phyloP scores from a whole-genome alignment of 2,329 filamentous ascomycete genomes.

The Calonectria pseudoreteaudii region DNA sequence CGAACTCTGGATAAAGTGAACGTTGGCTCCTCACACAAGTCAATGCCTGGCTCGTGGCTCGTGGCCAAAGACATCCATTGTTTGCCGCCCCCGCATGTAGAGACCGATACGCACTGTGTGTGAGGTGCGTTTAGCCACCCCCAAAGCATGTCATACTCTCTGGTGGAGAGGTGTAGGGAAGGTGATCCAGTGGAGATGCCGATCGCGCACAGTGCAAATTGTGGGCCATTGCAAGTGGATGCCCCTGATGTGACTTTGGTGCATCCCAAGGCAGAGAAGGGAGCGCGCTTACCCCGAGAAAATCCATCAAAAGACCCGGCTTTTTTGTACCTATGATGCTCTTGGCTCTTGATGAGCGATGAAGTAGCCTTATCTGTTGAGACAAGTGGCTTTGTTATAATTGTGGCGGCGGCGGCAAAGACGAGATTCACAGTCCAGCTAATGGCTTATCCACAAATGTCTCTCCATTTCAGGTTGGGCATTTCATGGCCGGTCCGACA shows the following conservation, averaged over 20 bases:
- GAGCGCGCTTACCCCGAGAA: slow-evolving; percentile 3
- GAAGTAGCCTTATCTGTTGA: background rate
- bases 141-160: background rate
- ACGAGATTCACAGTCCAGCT: background rate
- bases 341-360: background rate
- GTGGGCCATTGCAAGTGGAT: background rate
- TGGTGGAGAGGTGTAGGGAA: background rate
- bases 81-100: slow-evolving; percentile 21
- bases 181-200: background rate
- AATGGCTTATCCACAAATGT: slow-evolving; percentile 10
- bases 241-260: slow-evolving; percentile 10
- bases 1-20: background rate
- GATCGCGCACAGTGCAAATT: slow-evolving; percentile 19
- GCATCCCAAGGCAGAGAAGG: slow-evolving; percentile 1
- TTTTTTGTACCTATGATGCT: background rate
- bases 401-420: no score
- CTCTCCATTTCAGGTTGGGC: slow-evolving; percentile 8
- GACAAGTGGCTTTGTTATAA: background rate
- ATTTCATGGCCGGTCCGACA: background rate
- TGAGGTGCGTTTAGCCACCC: slow-evolving; percentile 8
- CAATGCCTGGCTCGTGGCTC: background rate
- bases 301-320: background rate
- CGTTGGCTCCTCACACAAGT: background rate
- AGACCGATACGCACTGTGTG: slow-evolving; percentile 10
- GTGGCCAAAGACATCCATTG: background rate